phyloP scores from a whole-genome alignment of 2,329 filamentous ascomycete species.

The Lasiodiplodia citricola region DNA sequence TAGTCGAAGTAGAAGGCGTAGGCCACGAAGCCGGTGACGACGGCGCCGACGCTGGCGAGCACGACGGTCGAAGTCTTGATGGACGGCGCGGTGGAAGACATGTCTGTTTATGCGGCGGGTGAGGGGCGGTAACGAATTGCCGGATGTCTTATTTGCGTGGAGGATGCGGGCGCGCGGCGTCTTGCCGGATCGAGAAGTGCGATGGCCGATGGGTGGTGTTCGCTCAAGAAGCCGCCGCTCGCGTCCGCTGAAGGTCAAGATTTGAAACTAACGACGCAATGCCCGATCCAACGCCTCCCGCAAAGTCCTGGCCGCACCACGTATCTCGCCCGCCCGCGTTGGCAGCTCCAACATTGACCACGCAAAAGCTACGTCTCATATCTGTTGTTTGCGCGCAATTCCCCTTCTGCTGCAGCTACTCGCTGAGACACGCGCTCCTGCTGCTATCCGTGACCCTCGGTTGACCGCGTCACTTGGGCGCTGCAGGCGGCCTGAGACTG shows the following conservation, averaged over 20 bases:
- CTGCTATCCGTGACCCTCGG: not conserved
- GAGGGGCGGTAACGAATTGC: not conserved
- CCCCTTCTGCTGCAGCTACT: not conserved
- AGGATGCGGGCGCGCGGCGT: slow-evolving; percentile 14
- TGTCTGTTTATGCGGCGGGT: slow-evolving; percentile 23
- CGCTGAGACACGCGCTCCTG: not conserved
- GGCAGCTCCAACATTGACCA: not conserved
- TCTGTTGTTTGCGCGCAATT: no score
- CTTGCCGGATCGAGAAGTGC: slow-evolving; percentile 17
- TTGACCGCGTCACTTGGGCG: not conserved
- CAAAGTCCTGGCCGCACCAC: slow-evolving; percentile 20
- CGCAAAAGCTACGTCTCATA: not conserved
- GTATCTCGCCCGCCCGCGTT: not conserved
- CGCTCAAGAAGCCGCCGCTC: slow-evolving; percentile 9
- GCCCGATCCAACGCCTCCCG: not conserved
- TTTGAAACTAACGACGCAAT: slow-evolving; percentile 24
- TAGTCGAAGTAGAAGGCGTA: slow-evolving; percentile 73
- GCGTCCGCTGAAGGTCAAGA: slow-evolving; percentile 13
- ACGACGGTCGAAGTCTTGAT: slow-evolving; percentile 64
- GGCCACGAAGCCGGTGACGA: slow-evolving; percentile 64
- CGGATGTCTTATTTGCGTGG: slow-evolving; percentile 17
- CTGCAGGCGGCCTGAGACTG: not conserved
- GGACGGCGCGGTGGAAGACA: slow-evolving; percentile 41
- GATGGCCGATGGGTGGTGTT: slow-evolving; percentile 13
- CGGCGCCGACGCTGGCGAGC: slow-evolving; percentile 62